Evolutionary conservation across 2,329 filamentous ascomycete genomes (phyloP).

Genomic region (Xylaria sp.): DNA sequence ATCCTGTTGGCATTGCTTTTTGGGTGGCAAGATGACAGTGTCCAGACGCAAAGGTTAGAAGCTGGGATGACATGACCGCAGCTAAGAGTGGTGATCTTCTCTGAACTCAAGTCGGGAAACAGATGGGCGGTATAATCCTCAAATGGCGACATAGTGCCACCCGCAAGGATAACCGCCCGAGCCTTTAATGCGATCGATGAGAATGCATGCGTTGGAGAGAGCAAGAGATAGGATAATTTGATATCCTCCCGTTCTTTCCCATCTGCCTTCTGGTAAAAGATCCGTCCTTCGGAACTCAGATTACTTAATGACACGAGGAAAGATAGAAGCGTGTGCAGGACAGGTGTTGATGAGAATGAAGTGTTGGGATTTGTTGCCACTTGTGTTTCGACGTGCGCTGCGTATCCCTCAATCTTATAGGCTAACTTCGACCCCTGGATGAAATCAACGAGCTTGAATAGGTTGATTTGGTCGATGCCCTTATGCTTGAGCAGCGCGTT

Average conservation of each 20-base stretch:
- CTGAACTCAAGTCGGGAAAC: slow-evolving; percentile 75
- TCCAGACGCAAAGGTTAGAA: slow-evolving; percentile 81
- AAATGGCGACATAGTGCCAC: slow-evolving; percentile 98
- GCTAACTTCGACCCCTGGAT: slow-evolving; percentile 92
- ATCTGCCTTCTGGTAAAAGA: slow-evolving; percentile 67
- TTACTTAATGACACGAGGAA: slow-evolving; percentile 88
- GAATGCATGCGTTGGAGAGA: slow-evolving; percentile 93
- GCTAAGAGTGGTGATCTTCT: slow-evolving; percentile 80
- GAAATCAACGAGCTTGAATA: slow-evolving; percentile 88
- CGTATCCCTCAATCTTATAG: slow-evolving; percentile 93
- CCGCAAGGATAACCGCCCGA: slow-evolving; percentile 87
- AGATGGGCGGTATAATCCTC: slow-evolving; percentile 87
- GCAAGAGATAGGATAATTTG: slow-evolving; percentile 82
- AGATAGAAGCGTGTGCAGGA: slow-evolving; percentile 65
- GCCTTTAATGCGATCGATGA: slow-evolving; percentile 86
- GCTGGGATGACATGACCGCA: slow-evolving; percentile 94
- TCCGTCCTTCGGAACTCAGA: slow-evolving; percentile 75
- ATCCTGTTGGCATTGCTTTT: slow-evolving; percentile 31
- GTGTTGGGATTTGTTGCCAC: slow-evolving; percentile 41
- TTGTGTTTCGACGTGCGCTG: slow-evolving; percentile 67
- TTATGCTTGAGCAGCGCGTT: slow-evolving; percentile 81
- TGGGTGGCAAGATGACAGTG: slow-evolving; percentile 63
- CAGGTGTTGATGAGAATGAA: slow-evolving; percentile 58
- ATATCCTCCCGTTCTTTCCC: slow-evolving; percentile 57
- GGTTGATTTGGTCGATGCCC: slow-evolving; percentile 93